Evolutionary conservation across 73 alveolate species (phyloP).

Genomic region (Durusdinium trenchii): DNA sequence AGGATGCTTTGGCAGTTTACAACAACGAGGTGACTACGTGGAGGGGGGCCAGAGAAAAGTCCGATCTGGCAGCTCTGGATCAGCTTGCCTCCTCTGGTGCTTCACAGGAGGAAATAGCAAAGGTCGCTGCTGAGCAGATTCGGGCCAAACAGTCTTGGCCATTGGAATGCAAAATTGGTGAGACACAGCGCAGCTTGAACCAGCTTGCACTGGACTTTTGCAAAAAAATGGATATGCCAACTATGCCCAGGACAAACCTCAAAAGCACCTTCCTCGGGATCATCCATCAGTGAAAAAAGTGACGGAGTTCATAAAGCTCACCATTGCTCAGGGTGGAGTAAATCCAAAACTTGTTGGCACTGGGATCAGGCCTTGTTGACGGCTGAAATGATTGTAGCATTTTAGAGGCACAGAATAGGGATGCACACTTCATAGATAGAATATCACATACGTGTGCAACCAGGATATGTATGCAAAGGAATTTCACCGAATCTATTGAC

Average conservation of each 20-base stretch:
- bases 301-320: background rate
- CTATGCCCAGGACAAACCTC: conserved; percentile 30
- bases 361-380: conserved; percentile 14
- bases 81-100: background rate
- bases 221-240: background rate
- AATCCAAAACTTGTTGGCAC: background rate
- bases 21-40: background rate
- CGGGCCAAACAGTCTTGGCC: conserved; percentile 5
- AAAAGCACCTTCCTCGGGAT: background rate
- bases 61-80: background rate
- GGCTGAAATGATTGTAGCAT: background rate
- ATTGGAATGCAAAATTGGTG: background rate
- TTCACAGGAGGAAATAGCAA: background rate
- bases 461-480: too few relatives aligned
- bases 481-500: too few relatives aligned
- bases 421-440: background rate
- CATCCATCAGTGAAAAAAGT: background rate
- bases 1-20: background rate
- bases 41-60: background rate
- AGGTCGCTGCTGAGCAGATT: background rate
- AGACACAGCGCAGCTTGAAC: background rate
- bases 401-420: background rate
- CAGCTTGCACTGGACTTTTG: conserved; percentile 12
- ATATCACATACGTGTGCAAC: too few relatives aligned
- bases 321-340: background rate